phyloP scores from a whole-genome alignment of 768 basidiomycete species.

The Kwoniella dendrophila region DNA sequence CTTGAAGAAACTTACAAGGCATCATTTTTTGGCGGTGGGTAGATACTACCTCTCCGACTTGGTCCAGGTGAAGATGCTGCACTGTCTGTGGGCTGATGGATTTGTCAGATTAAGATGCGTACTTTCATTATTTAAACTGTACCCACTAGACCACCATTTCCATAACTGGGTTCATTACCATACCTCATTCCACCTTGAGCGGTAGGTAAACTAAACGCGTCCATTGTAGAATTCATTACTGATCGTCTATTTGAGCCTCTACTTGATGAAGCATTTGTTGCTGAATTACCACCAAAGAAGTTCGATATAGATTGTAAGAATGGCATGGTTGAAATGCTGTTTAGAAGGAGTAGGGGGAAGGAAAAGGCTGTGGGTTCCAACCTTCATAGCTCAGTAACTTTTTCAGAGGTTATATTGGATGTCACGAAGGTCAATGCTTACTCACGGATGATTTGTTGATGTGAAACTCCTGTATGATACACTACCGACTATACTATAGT shows the following conservation, averaged over 20 bases:
- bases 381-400: too few species aligned
- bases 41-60: conserved; percentile 37
- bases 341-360: too few species aligned
- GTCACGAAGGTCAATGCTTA: too few species aligned
- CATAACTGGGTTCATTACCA: conserved; percentile 14
- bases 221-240: conserved; percentile 75
- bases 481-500: too few species aligned
- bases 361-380: background rate
- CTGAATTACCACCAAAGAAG: conserved; percentile 32
- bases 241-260: conserved; percentile 35
- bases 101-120: background rate
- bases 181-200: conserved; percentile 26
- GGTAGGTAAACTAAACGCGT: conserved; percentile 83
- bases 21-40: conserved; percentile 38
- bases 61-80: conserved; percentile 48
- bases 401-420: too few species aligned
- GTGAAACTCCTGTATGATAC: too few species aligned
- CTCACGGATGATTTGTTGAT: too few species aligned
- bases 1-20: conserved; percentile 30
- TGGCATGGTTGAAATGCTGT: conserved; percentile 40
- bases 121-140: background rate
- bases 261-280: conserved; percentile 22
- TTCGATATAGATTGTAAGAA: conserved; percentile 40
- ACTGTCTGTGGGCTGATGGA: conserved; percentile 29
- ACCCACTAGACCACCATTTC: conserved; percentile 23